Conservation (phyloP, 2,329 filamentous ascomycete species). For the Alternaria postmessia region DNA sequence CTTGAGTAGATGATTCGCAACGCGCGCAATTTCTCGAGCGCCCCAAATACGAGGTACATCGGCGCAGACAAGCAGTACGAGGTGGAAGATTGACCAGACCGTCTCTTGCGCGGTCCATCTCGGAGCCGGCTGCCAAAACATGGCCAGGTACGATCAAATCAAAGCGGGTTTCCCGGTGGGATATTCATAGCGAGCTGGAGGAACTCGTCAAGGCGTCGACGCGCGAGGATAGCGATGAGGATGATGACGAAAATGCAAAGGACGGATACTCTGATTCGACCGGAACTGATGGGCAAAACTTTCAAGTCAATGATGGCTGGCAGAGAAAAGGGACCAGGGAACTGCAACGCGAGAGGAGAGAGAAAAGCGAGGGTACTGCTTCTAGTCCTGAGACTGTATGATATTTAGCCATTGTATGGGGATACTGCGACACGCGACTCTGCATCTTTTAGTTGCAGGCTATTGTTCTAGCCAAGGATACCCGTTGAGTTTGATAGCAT, state of each 20-base stretch:
- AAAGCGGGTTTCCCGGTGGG: not conserved
- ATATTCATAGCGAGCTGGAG: slow-evolving; percentile 14
- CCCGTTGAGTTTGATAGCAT: not conserved
- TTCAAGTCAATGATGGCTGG: not conserved
- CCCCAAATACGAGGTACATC: slow-evolving; percentile 1
- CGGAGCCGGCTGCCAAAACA: not conserved
- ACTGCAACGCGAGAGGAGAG: slow-evolving; percentile 7
- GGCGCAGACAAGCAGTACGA: slow-evolving; percentile 11
- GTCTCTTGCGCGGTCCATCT: slow-evolving; percentile 3
- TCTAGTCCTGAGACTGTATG: slow-evolving; percentile 1
- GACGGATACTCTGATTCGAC: not conserved
- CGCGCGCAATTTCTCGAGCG: slow-evolving; percentile 3
- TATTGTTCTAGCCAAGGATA: not conserved
- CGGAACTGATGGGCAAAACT: not conserved
- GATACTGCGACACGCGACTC: not conserved
- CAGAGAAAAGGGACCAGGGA: slow-evolving; percentile 4
- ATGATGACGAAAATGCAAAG: not conserved
- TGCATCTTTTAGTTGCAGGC: not conserved
- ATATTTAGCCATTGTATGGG: not conserved
- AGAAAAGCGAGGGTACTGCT: slow-evolving; percentile 1
- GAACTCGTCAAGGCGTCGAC: slow-evolving; percentile 16
- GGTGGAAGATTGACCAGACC: slow-evolving; percentile 9
- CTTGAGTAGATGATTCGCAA: slow-evolving; percentile 11
- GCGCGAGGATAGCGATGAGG: slow-evolving; percentile 7
- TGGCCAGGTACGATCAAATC: slow-evolving; percentile 1